These are phyloP conservation scores for Yarrowia hollandica DNA, from an alignment of 805 yeast genomes.

Conservation along the genomic window DNA sequence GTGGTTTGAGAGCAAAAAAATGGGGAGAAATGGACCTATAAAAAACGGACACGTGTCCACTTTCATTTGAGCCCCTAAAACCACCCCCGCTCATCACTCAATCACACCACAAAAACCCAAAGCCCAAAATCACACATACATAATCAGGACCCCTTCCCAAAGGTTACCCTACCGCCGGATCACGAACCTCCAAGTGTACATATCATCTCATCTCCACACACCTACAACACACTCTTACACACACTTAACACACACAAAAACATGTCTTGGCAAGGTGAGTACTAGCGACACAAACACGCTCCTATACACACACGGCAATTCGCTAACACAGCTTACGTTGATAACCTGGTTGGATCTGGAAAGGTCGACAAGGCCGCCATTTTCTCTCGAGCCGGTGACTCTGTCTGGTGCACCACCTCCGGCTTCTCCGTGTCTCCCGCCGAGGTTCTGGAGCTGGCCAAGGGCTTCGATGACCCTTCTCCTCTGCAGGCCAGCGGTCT, in stretches of 20 bases:
- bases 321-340: slow-evolving; percentile 80
- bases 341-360: slow-evolving; percentile 82
- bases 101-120: background rate
- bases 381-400: slow-evolving; percentile 91
- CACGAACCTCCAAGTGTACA: slow-evolving; percentile 26
- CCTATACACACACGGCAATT: background rate
- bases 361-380: slow-evolving; percentile 90
- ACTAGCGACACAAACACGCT: background rate
- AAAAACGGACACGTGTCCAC: too few species aligned
- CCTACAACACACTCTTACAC: background rate
- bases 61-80: background rate
- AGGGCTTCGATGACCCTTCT: slow-evolving; percentile 78
- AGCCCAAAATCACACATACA: background rate
- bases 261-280: slow-evolving; percentile 43
- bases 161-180: slow-evolving; percentile 22
- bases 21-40: too few species aligned
- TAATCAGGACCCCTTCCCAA: background rate
- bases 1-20: background rate
- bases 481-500: slow-evolving; percentile 82
- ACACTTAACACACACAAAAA: slow-evolving; percentile 10
- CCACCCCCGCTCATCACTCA: background rate
- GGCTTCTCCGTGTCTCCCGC: slow-evolving; percentile 51
- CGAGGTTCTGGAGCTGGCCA: slow-evolving; percentile 73
- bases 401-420: slow-evolving; percentile 83
- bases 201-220: background rate